These are phyloP conservation scores for Chaetothyriales sp. DNA, from an alignment of 2,329 filamentous ascomycete genomes.

Conservation along the genomic window DNA sequence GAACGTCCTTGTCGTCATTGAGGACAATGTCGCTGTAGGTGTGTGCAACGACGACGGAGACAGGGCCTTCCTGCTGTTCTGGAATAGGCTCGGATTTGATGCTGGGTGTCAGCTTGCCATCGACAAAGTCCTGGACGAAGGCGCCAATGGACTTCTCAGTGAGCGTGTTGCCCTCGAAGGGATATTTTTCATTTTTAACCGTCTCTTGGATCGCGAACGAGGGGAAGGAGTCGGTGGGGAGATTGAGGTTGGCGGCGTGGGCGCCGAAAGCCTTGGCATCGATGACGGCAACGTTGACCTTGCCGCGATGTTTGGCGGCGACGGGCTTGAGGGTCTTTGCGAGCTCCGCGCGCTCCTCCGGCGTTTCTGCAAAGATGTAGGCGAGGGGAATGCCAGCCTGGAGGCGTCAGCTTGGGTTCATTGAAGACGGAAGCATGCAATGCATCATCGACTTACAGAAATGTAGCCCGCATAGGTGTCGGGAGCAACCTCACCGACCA, in stretches of 20 bases:
- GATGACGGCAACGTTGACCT: constrained; percentile 95
- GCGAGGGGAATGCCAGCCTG: constrained; percentile 77
- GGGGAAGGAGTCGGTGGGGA: constrained; percentile 88
- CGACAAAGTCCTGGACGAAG: constrained; percentile 74
- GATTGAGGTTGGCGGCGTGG: constrained; percentile 92
- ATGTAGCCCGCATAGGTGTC: constrained; percentile 96
- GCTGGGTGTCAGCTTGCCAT: constrained; percentile 83
- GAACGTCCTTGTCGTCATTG: constrained; percentile 89
- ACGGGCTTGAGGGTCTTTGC: constrained; percentile 67
- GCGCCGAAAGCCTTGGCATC: constrained; percentile 89
- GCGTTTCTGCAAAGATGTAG: constrained; percentile 91
- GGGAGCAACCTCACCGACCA: constrained; percentile 90
- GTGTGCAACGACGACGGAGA: constrained; percentile 80
- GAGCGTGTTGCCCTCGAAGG: constrained; percentile 71
- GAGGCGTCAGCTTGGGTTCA: constrained; percentile 2
- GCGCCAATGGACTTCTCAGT: constrained; percentile 57
- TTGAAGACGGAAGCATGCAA: neutral
- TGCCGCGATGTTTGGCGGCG: constrained; percentile 83
- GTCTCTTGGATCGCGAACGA: constrained; percentile 96
- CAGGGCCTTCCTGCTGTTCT: constrained; percentile 80
- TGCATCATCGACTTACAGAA: constrained; percentile 44
- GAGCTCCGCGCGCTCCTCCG: constrained; percentile 74
- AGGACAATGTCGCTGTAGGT: constrained; percentile 86
- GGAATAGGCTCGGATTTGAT: constrained; percentile 98
- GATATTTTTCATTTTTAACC: constrained; percentile 92